phyloP scores from a whole-genome alignment of 495 filamentous ascomycete genomes.

The Cairneyella variabilis region DNA sequence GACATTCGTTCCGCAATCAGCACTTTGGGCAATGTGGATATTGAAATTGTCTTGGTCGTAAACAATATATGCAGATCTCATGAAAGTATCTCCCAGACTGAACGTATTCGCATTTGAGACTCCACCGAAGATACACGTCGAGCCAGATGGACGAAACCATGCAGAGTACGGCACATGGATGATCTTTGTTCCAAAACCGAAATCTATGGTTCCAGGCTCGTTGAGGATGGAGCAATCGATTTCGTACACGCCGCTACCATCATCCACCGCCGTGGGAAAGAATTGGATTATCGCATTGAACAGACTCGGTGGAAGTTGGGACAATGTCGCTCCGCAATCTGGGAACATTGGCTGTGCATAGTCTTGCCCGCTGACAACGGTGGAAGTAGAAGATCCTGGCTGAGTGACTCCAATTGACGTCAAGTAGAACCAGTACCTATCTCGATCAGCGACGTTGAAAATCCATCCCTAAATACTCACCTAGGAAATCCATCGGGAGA shows the following conservation, averaged over 20 bases:
- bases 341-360: conserved; percentile 46
- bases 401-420: conserved; percentile 47
- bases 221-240: conserved; percentile 58
- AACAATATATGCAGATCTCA: neutral
- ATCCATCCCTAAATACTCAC: too few relatives aligned
- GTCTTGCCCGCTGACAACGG: conserved; percentile 33
- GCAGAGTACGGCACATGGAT: neutral
- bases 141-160: neutral
- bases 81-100: neutral
- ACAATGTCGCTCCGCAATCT: conserved; percentile 66
- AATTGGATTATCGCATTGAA: conserved; percentile 49
- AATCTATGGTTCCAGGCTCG: conserved; percentile 52
- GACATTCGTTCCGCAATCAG: neutral
- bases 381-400: conserved; percentile 32
- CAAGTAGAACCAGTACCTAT: conserved; percentile 28
- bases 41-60: neutral
- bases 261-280: conserved; percentile 46
- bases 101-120: neutral
- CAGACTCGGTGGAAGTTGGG: conserved; percentile 59
- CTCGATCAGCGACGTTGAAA: too few relatives aligned
- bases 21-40: neutral
- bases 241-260: conserved; percentile 47
- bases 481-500: conserved; percentile 19
- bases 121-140: neutral
- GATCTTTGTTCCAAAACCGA: conserved; percentile 44